Evolutionary conservation across 2,329 filamentous ascomycete species (phyloP), one percentile per base, ranked within the genome.

Genomic region (Dactylellina leptospora): DNA sequence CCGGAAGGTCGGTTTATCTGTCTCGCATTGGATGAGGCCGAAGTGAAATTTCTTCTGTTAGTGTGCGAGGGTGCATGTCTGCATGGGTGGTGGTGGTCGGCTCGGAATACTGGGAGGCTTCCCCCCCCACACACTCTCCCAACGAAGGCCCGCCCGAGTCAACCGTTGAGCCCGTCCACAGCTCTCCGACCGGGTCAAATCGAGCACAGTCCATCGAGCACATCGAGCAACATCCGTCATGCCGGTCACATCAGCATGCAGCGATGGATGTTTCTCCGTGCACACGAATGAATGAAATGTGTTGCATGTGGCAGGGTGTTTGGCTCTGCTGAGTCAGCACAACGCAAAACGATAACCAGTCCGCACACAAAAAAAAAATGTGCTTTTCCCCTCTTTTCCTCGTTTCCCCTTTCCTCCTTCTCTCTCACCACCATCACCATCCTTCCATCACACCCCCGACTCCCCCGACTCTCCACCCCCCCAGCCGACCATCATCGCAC

Each of bases 51-150:
- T 63, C 62, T 70, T n/a, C n/a, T n/a, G 36, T 50, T 16, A 30
- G 9, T 30, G 10, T 33, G 23, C n/a, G n/a, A n/a, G n/a, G n/a
- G n/a, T n/a, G n/a, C n/a, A n/a, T n/a, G n/a, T n/a, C n/a, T n/a
- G n/a, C n/a, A 13, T 30, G 25, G 6, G 47, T 30, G n/a, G 13
- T 38, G 56, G 56, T 45, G 59, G 53, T 59, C 59, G 68, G 68
- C 68, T 72, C 68, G 68, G 68, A 60, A 72, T 59, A 72, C 51
- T 18, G 53, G 45, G 59, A 72, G 68, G 68, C 51, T n/a, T n/a
- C n/a, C n/a, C n/a, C n/a, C n/a, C n/a, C n/a, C n/a, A 62, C 48
- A 36, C 59, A 30, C n/a, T 13, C 30, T 23, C 54, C 42, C 45
- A 51, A 66, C 33, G 53, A 30, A 60, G 54, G 54, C 63, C 54